These are phyloP conservation scores for Pseudonitzschia delicatissima DNA, from an alignment of 108 stramenopile genomes.

Conservation along the genomic window DNA sequence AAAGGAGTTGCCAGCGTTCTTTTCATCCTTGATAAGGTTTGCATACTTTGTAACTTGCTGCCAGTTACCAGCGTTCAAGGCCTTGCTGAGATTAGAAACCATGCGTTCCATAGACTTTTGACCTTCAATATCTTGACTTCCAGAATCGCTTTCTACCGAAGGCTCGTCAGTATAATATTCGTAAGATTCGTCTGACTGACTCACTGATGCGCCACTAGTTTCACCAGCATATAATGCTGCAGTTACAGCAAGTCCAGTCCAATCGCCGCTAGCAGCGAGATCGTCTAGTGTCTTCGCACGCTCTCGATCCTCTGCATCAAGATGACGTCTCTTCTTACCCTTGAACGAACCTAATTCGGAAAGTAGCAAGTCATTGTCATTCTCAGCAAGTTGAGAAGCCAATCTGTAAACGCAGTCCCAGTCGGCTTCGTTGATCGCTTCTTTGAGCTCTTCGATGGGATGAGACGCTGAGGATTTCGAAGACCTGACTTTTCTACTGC, in stretches of 20 bases:
- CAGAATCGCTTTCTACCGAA: background rate
- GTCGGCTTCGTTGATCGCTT: slow-evolving; percentile 24
- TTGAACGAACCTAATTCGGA: slow-evolving; percentile 8
- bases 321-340: slow-evolving; percentile 2
- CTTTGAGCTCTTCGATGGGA: slow-evolving; percentile 10
- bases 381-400: slow-evolving; percentile 25
- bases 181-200: too few species aligned
- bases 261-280: slow-evolving; percentile 23
- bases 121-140: slow-evolving; percentile 11
- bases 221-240: slow-evolving; percentile 35
- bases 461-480: background rate
- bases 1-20: slow-evolving; percentile 7
- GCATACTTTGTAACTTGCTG: slow-evolving; percentile 28
- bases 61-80: slow-evolving; percentile 31
- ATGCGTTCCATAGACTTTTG: background rate
- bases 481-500: background rate
- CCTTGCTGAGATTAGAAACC: slow-evolving; percentile 8
- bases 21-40: slow-evolving; percentile 25
- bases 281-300: slow-evolving; percentile 29
- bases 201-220: slow-evolving; percentile 18
- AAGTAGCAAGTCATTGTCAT: slow-evolving; percentile 20
- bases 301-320: slow-evolving; percentile 23
- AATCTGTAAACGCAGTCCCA: slow-evolving; percentile 33
- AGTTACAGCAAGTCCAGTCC: slow-evolving; percentile 38
- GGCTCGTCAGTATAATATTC: background rate